Base-by-base conservation (phyloP, 2,329 filamentous ascomycete species). In the Aspergillus novofumigatus region DNA sequence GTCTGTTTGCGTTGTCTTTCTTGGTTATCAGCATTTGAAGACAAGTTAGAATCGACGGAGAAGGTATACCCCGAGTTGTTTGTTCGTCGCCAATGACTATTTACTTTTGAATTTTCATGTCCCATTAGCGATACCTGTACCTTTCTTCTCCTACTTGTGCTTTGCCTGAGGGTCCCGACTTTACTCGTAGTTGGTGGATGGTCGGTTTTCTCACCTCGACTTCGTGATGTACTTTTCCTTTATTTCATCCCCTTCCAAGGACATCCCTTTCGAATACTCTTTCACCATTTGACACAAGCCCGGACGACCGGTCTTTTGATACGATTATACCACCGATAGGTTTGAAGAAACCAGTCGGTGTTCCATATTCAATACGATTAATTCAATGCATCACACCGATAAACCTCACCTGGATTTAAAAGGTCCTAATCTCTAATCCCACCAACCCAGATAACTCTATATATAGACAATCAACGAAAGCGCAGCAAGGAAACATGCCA, bases 41-140 rank as follows among this genome's bases (percentile, higher is more conserved):
- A 59, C 55, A 54, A 62, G 60, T 56, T 55, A 23, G 57, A 54
- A 56, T 59, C 57, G 60, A 59, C 45, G 52, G 57, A 59, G 55
- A 59, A 64, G 52, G 58, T 62, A 62, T 59, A 59, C 62, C 62
- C 60, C 55, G 35, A 21, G 11, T 26, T 23, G 20, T 25, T 25
- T 7, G 4, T 52, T 49, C 32, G 20, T 38, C 41, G 41, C 14
- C 6, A 38, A 17, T 38, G 32, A 17, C 32, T 38, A 17, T 38
- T 51, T 21, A 28, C 47, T 32, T 25, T 23, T 17, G 20, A 26
- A 41, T 44, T 56, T 49, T 42, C 49, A 47, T 47, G 44, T 47
- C 44, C 21, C 21, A 47, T 47, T 47, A 47, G 44, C 44, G 44
- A 47, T 47, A 23, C 23, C 4, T 47, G 44, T 47, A 26, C 44